Base-by-base conservation (phyloP, 345 rosid genomes). In the Syzygium grande region DNA sequence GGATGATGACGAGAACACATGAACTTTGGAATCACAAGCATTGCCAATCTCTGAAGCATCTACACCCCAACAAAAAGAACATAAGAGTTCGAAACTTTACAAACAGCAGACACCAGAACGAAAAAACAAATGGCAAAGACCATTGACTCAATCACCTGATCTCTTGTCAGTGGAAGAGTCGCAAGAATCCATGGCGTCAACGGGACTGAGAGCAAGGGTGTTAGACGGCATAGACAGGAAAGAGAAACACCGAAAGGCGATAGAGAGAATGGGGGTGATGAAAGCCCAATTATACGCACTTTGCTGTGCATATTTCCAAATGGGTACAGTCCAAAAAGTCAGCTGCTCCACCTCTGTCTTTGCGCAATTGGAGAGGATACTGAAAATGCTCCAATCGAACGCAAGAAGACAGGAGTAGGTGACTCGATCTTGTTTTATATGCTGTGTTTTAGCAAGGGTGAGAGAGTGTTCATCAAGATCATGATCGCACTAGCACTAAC, bases 1-100 rank as follows among this genome's bases (percentile, higher is more conserved):
- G 15, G 92, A 90, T 78, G 96, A 92, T 52, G 96, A 93, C n/a
- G 91, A 90, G 90, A 93, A 94, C 55, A 94, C 94, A 30, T 89
- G 94, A 90, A 90, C 94, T 88, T 92, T 92, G 38, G 87, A 91
- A 52, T 92, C 94, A 55, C 87, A 77, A 88, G 73, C 91, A 84
- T 59, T 86, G 61, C 88, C 93, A 89, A 77, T 85, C 90, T 89
- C 94, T 91, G 73, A 17, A 22, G 91, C 84, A 86, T 89, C 89
- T 65, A 63, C 63, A 87, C 88, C 7, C 51, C 86, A 12, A 55
- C 61, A 59, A 63, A 55, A 87, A 46, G 52, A 46, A 49, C 77
- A 25, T 25, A n/a, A 29, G 73, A 58, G 27, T 9, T 17, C 49
- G 49, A 73, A 29, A 19, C 59, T 41, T 17, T 23, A n/a, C 30